Base-by-base conservation (phyloP, 2,329 filamentous ascomycete genomes). In the Penicillium sp. region DNA sequence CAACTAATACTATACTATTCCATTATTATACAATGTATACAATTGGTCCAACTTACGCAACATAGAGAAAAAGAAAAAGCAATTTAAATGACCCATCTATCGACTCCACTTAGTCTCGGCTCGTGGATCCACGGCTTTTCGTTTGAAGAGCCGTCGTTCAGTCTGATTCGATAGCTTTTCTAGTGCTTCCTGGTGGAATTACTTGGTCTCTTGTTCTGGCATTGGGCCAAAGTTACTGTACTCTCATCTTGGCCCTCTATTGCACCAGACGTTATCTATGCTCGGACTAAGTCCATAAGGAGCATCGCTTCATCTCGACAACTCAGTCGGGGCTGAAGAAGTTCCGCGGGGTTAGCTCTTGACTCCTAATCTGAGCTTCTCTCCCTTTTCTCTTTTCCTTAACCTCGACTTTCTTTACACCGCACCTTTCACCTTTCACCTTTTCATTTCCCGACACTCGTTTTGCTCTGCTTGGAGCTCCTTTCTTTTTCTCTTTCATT, bases 91-190 rank as follows among this genome's bases (percentile, higher is more conserved):
- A 46, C 55, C 53, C 46, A 29, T 50, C 45, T 33, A 9, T n/a
- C 12, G 13, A 45, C 39, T 56, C 55, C 55, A 58, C 55, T 53
- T 18, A 7, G 53, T 54, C 42, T 54, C 47, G 45, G 51, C 48
- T 53, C 49, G 49, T 56, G 54, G 53, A 49, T 53, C 51, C 42
- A 55, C 53, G 49, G 52, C 45, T 47, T 47, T 47, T 31, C 38
- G 43, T 50, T 47, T 2, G 20, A 39, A n/a, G 23, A 4, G 48
- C 24, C 13, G 3, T 3, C 25, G 20, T 28, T 48, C 33, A n/a
- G 28, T 53, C 47, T 51, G 44, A 49, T 51, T 51, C 45, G 54
- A 28, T 15, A 8, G 5, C 9, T 9, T 8, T 37, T 20, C 33
- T 37, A 33, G 28, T 5, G 23, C n/a, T 46, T 37, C 23, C 13